Conservation (phyloP, 139 green algal genomes). For the Chlamydomonas schloesseri region DNA sequence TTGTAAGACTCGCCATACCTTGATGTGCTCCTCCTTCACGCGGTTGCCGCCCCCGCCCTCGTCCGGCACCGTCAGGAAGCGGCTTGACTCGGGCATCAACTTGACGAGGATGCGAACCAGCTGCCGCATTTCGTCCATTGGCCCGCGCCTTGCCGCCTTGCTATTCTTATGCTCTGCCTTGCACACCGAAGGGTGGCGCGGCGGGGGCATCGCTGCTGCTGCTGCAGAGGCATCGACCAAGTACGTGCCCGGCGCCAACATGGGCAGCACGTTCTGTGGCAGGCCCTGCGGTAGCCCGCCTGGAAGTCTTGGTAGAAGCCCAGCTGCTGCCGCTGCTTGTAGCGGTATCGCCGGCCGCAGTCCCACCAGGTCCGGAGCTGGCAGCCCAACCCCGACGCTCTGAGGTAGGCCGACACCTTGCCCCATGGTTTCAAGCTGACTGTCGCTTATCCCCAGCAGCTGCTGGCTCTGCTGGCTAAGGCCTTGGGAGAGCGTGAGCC, state of each 20-base stretch:
- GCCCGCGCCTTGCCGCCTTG: conserved; percentile 71
- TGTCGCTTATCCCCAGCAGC: too few relatives aligned
- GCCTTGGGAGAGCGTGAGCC: too few relatives aligned
- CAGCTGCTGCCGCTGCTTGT: too few relatives aligned
- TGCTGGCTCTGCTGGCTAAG: too few relatives aligned
- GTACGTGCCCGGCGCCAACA: not conserved
- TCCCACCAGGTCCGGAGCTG: conserved; percentile 14
- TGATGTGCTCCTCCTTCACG: conserved; percentile 85
- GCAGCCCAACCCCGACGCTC: not conserved
- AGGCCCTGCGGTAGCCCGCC: too few relatives aligned
- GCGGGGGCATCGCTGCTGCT: too few relatives aligned
- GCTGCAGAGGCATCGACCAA: not conserved
- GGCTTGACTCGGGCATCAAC: conserved; percentile 74
- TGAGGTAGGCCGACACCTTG: not conserved
- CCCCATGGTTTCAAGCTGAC: too few relatives aligned
- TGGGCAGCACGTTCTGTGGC: not conserved
- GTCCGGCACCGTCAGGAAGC: conserved; percentile 51
- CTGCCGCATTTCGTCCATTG: conserved; percentile 95
- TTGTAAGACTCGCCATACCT: conserved; percentile 37
- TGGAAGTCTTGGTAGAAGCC: too few relatives aligned
- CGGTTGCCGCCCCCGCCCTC: conserved; percentile 83
- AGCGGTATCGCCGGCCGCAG: too few relatives aligned
- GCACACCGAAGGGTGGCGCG: conserved; percentile 38
- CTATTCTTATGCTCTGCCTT: conserved; percentile 54
- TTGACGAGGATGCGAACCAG: conserved; percentile 88